Base-by-base conservation (phyloP, 495 filamentous ascomycete genomes). In the Trichocladium antarcticum region DNA sequence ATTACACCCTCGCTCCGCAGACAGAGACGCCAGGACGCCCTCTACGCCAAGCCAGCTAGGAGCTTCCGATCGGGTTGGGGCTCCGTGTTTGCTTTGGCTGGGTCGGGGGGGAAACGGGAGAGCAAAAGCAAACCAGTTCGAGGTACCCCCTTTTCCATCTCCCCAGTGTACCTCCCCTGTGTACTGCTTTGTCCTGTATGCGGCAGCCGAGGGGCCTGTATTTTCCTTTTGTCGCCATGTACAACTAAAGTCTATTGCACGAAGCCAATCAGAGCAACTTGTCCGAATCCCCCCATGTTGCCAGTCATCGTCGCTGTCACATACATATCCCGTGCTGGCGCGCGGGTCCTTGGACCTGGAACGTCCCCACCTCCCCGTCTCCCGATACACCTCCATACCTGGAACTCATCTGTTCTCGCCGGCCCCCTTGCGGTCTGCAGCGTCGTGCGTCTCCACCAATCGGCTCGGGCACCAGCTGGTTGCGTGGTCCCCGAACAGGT, bases 201-300 rank as follows among this genome's bases (percentile, higher is more conserved):
- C 28, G 32, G 45, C 39, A 48, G 48, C 40, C 34, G 31, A 50
- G 34, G 48, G n/a, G 11, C 40, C 31, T 55, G 46, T 49, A 44
- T 51, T 57, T 58, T 58, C 49, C 45, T 14, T 58, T 52, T 58
- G 52, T 56, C 48, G 51, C 36, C 52, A 29, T 58, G 56, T 58
- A 58, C 45, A 54, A 52, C 42, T 52, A 53, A 22, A 48, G 45
- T 49, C 45, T 38, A 37, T 32, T 52, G 51, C 55, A 58, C 51
- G 42, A 47, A 51, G 50, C 47, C 51, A 55, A 49, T 52, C 42
- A 54, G 49, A 49, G 39, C 44, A 49, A 43, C 48, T 54, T 57
- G 45, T 43, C 53, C 39, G 45, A 41, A 37, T n/a, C 11, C 38
- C 22, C 39, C 24, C 6, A 20, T 45, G 12, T 43, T 55, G 36